Conservation (phyloP, 371 early-diverging fungal genomes). For the Coemansia linderi region DNA sequence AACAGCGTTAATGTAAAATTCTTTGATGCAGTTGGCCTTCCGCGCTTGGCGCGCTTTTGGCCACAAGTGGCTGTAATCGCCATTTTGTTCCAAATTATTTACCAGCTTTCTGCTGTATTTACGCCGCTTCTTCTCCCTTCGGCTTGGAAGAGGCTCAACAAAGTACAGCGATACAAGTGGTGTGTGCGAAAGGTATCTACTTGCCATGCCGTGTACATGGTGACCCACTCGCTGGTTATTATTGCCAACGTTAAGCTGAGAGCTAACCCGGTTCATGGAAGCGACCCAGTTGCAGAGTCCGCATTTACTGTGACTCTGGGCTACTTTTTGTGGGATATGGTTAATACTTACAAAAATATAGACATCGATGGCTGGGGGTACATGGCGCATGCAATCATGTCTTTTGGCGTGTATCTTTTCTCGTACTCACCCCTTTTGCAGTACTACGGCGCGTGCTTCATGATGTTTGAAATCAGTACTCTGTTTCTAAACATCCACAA, state of each 20-base stretch:
- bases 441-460: constrained; percentile 86
- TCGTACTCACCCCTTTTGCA: constrained; percentile 70
- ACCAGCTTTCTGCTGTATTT: constrained; percentile 11
- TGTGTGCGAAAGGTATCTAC: constrained; percentile 69
- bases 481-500: constrained; percentile 89
- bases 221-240: constrained; percentile 63
- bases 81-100: constrained; percentile 23
- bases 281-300: constrained; percentile 64
- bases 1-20: constrained; percentile 21
- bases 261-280: constrained; percentile 74
- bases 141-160: constrained; percentile 34
- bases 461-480: constrained; percentile 89
- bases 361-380: constrained; percentile 75
- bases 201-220: constrained; percentile 59
- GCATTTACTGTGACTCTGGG: constrained; percentile 52
- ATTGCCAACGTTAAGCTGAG: constrained; percentile 64
- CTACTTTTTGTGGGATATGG: constrained; percentile 89
- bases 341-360: constrained; percentile 67
- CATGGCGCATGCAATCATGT: constrained; percentile 79
- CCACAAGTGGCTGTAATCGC: constrained; percentile 24
- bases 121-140: constrained; percentile 23
- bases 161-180: constrained; percentile 59
- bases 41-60: constrained; percentile 40
- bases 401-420: constrained; percentile 32
- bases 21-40: constrained; percentile 35